These are phyloP conservation scores for Alternaria viburni DNA, from an alignment of 2,329 filamentous ascomycete species.

Conservation along the genomic window DNA sequence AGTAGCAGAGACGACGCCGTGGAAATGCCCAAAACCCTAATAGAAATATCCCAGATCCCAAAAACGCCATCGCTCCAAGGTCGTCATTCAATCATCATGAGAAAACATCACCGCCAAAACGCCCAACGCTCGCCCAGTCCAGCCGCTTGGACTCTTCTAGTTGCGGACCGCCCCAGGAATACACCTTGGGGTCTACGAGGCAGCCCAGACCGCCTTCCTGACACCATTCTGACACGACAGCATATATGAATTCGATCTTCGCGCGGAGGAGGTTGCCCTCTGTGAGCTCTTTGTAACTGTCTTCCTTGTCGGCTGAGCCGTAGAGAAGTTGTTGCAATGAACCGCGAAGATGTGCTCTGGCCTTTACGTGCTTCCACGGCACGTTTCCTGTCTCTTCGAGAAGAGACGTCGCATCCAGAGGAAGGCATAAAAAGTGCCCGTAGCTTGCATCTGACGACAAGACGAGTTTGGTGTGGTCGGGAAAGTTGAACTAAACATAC, in stretches of 20 bases:
- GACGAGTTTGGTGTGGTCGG: conserved; percentile 85
- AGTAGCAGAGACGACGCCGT: conserved; percentile 32
- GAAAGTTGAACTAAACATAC: conserved; percentile 77
- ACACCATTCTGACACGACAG: conserved; percentile 74
- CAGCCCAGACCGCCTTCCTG: conserved; percentile 70
- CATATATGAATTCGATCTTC: conserved; percentile 76
- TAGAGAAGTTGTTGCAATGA: conserved; percentile 76
- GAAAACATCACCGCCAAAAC: conserved; percentile 54
- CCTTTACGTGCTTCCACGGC: conserved; percentile 71
- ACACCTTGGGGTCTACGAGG: conserved; percentile 42
- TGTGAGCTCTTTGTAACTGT: conserved; percentile 61
- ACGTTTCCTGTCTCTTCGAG: conserved; percentile 67
- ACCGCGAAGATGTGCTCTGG: conserved; percentile 73
- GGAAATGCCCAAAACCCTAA: conserved; percentile 37
- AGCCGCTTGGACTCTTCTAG: conserved; percentile 53
- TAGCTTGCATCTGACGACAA: conserved; percentile 75
- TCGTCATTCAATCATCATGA: conserved; percentile 29
- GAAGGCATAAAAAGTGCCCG: conserved; percentile 79
- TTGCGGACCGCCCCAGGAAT: conserved; percentile 54
- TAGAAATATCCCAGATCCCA: conserved; percentile 34
- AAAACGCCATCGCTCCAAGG: conserved; percentile 42
- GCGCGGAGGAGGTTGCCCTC: conserved; percentile 74
- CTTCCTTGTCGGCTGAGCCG: conserved; percentile 56
- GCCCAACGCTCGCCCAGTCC: conserved; percentile 57
- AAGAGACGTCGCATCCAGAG: conserved; percentile 71